Evolutionary conservation across 768 basidiomycete species (phyloP), one percentile per base, ranked within the genome.

Genomic region (Amanita exitialis): DNA sequence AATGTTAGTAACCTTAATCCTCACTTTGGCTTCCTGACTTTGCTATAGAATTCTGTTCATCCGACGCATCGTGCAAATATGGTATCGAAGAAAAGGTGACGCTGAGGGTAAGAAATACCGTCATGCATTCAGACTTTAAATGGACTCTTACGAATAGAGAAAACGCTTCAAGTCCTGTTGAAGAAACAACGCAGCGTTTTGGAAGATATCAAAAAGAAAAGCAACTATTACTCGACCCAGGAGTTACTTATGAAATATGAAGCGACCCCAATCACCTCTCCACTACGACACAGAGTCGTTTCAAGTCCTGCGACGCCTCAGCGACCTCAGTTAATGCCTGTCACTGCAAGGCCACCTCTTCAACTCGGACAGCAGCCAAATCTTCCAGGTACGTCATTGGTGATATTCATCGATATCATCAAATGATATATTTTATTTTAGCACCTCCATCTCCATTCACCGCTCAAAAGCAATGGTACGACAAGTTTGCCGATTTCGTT

Each of bases 191-290:
- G 89, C 16, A 73, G 76, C 20, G 92, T 89, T 61, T 78, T 99
- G 34, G 92, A 95, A 56, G 94, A 96, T 58, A 90, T 98, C 57
- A 99, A 99, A 76, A 91, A 92, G 71, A 92, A 89, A 64, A 97
- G 94, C 1, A 95, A 97, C 58, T 99, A 90, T 66, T 90, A 99
- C 62, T 80, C 80, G 9, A 99, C 93, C 25, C 83, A 88, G 47
- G 90, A 86, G 58, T 74, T 99, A 41, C 73, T 99, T 15, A 91
- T 95, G 62, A 80, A 82, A 52, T 97, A 96, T 59, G 95, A 95
- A 56, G 88, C 87, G 34, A 59, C 68, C 4, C 53, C 68, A 15
- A 62, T 74, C 2, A 64, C 58, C 9, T 70, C 74, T 1, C 71
- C 75, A 12, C 59, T 77, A 42, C 75, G 75, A 27, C 72, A 64